Percentiles rank a stretch among this genome's conserved stretches.
These are phyloP conservation scores for Teratosphaeria pseudoeucalypti DNA, from an alignment of 2,329 filamentous ascomycete species.

Conservation along the genomic window DNA sequence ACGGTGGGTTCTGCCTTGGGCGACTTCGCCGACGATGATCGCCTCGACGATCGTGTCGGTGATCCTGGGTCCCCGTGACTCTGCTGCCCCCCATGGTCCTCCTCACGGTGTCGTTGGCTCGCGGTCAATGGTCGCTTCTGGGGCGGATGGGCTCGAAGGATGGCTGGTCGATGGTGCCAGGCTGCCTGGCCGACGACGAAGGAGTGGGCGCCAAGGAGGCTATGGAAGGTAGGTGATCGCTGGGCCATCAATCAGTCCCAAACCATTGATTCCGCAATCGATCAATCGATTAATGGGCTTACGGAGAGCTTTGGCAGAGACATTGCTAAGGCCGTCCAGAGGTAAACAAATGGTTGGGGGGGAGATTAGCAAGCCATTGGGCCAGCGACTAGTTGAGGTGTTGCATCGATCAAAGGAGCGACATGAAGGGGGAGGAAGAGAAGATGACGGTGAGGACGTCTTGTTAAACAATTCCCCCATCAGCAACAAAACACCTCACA, in stretches of 20 bases:
- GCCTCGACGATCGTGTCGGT: slow-evolving; percentile 2
- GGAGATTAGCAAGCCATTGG: not conserved
- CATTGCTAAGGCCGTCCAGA: not conserved
- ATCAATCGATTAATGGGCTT: not conserved
- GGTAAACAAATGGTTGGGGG: not conserved
- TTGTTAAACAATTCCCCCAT: not conserved
- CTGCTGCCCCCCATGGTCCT: slow-evolving; percentile 2
- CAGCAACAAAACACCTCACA: not conserved
- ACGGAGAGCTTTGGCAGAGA: slow-evolving; percentile 6
- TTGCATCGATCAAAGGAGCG: not conserved
- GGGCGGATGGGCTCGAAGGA: not conserved
- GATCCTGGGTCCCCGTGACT: slow-evolving; percentile 2
- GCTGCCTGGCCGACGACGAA: slow-evolving; percentile 24
- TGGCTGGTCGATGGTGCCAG: slow-evolving; percentile 21
- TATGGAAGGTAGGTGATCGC: slow-evolving; percentile 20
- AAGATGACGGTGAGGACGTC: not conserved
- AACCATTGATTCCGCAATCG: not conserved
- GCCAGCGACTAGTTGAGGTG: not conserved
- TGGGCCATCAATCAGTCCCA: slow-evolving; percentile 5
- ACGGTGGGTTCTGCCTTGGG: slow-evolving; percentile 7
- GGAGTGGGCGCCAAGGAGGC: slow-evolving; percentile 24
- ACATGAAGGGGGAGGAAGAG: not conserved
- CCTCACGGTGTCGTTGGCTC: not conserved
- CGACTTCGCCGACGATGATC: slow-evolving; percentile 2
- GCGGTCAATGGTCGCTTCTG: not conserved